A percentile compares a stretch with the other conserved stretches of the same genome.
Conservation (phyloP, 1,284 basidiomycete species). For the Inonotus obliquus region DNA sequence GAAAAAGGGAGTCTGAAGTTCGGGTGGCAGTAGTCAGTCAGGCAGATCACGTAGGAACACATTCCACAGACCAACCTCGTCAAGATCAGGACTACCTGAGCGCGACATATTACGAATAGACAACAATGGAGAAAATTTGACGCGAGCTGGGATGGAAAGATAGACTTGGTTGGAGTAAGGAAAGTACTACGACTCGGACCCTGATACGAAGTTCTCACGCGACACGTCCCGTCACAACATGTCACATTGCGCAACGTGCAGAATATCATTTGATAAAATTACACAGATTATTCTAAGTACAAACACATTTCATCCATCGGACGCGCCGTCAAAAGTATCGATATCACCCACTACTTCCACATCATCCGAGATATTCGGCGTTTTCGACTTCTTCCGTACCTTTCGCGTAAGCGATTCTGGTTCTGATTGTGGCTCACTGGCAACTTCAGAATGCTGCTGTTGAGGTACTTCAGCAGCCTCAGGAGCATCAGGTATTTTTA, state of each 20-base stretch:
- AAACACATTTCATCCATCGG: not conserved
- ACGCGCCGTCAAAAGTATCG: conserved; percentile 9
- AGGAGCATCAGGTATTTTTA: conserved; percentile 40
- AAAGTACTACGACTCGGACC: not conserved
- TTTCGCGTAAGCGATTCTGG: not conserved
- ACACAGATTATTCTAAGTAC: not conserved
- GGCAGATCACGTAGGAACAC: not conserved
- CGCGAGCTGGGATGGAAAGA: not conserved
- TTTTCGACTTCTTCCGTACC: conserved; percentile 13
- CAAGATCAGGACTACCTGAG: conserved; percentile 32
- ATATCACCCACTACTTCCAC: conserved; percentile 18
- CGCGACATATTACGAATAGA: conserved; percentile 26
- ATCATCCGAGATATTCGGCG: conserved; percentile 7
- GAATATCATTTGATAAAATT: not conserved
- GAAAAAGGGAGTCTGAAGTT: conserved; percentile 50
- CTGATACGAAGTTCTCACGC: not conserved
- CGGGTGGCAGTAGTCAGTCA: not conserved
- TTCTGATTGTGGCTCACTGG: not conserved
- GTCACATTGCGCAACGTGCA: not conserved
- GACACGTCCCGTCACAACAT: not conserved
- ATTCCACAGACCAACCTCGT: conserved; percentile 39
- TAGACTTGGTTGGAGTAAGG: not conserved
- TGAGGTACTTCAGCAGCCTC: conserved; percentile 9
- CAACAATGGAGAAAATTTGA: not conserved
- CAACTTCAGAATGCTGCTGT: not conserved